Conservation (phyloP, 75 land plant genomes). For the Pinus tabuliformis region DNA sequence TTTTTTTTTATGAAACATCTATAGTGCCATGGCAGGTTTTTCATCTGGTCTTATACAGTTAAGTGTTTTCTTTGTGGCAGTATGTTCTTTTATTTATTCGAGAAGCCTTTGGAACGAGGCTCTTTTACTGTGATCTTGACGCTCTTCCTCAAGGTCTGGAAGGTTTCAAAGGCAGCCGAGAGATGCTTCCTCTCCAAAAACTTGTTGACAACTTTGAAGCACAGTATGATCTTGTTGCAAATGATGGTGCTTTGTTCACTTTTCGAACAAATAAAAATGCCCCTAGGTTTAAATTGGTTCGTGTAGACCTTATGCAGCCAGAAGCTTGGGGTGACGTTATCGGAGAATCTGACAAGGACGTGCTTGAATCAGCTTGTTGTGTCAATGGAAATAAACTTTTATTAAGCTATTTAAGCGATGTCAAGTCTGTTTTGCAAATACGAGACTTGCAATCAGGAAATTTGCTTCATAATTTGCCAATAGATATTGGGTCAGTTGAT, state of each 20-base stretch:
- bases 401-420: conserved; percentile 85
- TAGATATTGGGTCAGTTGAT: conserved; percentile 89
- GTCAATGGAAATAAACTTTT: conserved; percentile 65
- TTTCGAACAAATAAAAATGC: conserved; percentile 96
- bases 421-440: conserved; percentile 76
- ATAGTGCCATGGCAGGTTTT: neutral
- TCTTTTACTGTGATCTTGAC: conserved; percentile 77
- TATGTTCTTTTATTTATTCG: conserved; percentile 47
- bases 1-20: neutral
- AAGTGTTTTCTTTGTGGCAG: neutral
- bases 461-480: conserved; percentile 56
- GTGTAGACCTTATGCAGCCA: conserved; percentile 66
- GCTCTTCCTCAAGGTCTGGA: conserved; percentile 62
- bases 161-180: conserved; percentile 37
- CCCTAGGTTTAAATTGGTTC: conserved; percentile 70
- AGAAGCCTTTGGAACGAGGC: conserved; percentile 84
- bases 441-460: conserved; percentile 70
- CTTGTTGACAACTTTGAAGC: conserved; percentile 94
- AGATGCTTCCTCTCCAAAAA: conserved; percentile 73
- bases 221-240: conserved; percentile 67
- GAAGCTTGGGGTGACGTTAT: conserved; percentile 74
- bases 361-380: conserved; percentile 60
- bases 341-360: conserved; percentile 71
- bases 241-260: conserved; percentile 80
- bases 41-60: neutral